Conservation (phyloP, 1,284 basidiomycete genomes). For the Ustilago shanxiensis region DNA sequence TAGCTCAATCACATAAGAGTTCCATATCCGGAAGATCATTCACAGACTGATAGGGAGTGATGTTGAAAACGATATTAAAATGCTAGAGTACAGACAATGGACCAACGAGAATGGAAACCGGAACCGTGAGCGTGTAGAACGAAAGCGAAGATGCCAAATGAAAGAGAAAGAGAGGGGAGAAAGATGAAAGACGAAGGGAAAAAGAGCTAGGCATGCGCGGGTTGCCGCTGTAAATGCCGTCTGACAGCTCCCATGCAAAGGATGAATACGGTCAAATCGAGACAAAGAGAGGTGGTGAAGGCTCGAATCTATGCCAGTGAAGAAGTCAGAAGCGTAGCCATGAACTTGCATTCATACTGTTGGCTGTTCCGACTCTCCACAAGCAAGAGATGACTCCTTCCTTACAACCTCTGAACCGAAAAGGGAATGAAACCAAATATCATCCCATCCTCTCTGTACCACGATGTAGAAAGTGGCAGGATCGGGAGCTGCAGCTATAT, state of each 20-base stretch:
- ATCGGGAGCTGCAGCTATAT: slow-evolving; percentile 31
- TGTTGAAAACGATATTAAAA: slow-evolving; percentile 13
- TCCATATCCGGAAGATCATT: not conserved
- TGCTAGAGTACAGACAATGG: slow-evolving; percentile 36
- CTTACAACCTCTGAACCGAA: slow-evolving; percentile 24
- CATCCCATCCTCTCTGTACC: slow-evolving; percentile 38
- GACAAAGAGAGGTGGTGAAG: slow-evolving; percentile 9
- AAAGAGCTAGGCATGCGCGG: slow-evolving; percentile 29
- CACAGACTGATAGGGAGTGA: not conserved
- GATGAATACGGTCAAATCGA: not conserved
- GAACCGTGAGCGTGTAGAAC: slow-evolving; percentile 4
- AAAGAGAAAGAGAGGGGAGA: not conserved
- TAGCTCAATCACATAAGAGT: not conserved
- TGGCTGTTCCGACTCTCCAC: not conserved
- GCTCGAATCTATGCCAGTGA: not conserved
- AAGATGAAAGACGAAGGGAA: not conserved
- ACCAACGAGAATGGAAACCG: not conserved
- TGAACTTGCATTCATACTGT: slow-evolving; percentile 9
- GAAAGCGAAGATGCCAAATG: slow-evolving; percentile 14
- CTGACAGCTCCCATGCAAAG: not conserved
- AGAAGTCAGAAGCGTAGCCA: not conserved
- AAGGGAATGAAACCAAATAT: slow-evolving; percentile 8
- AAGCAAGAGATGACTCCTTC: slow-evolving; percentile 1
- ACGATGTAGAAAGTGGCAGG: slow-evolving; percentile 26
- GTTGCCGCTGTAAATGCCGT: slow-evolving; percentile 51